A percentile compares a stretch with the other conserved stretches of the same genome.
These are phyloP conservation scores for Xylaria nigripes DNA, from an alignment of 495 filamentous ascomycete genomes.

Conservation along the genomic window DNA sequence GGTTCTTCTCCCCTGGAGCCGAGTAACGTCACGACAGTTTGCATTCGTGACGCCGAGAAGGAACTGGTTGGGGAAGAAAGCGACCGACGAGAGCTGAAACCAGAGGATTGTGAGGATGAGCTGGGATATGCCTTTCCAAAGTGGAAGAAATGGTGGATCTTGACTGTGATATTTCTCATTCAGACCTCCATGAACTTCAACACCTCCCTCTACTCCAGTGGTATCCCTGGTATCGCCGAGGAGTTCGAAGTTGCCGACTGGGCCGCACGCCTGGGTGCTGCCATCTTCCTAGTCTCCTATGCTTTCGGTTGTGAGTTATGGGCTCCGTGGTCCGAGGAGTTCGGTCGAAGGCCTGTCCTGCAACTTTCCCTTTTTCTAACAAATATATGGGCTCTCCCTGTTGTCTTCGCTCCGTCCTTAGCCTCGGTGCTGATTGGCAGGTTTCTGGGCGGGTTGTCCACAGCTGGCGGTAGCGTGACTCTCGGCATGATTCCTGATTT, in stretches of 20 bases:
- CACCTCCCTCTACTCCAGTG: constrained; percentile 64
- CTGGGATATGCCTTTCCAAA: constrained; percentile 56
- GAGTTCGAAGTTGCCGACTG: constrained; percentile 58
- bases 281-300: constrained; percentile 64
- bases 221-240: constrained; percentile 49
- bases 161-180: constrained; percentile 64
- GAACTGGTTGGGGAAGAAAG: constrained; percentile 14
- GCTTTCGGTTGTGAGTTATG: constrained; percentile 77
- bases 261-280: constrained; percentile 56
- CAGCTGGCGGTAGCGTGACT: constrained; percentile 72
- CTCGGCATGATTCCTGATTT: constrained; percentile 78
- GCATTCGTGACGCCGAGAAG: constrained; percentile 16
- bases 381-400: constrained; percentile 69
- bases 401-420: constrained; percentile 62
- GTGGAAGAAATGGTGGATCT: constrained; percentile 71
- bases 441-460: constrained; percentile 60
- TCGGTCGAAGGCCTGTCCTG: constrained; percentile 65
- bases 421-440: constrained; percentile 57
- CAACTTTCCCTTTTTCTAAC: constrained; percentile 62
- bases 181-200: constrained; percentile 86
- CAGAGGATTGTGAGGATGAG: constrained; percentile 55
- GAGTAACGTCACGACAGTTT: constrained; percentile 9
- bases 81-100: constrained; percentile 50
- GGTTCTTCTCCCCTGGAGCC: constrained; percentile 7
- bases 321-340: constrained; percentile 76